Percentiles rank a stretch among this genome's conserved stretches.
phyloP scores from a whole-genome alignment of 352 stramenopile genomes.

The Phytophthora pini region DNA sequence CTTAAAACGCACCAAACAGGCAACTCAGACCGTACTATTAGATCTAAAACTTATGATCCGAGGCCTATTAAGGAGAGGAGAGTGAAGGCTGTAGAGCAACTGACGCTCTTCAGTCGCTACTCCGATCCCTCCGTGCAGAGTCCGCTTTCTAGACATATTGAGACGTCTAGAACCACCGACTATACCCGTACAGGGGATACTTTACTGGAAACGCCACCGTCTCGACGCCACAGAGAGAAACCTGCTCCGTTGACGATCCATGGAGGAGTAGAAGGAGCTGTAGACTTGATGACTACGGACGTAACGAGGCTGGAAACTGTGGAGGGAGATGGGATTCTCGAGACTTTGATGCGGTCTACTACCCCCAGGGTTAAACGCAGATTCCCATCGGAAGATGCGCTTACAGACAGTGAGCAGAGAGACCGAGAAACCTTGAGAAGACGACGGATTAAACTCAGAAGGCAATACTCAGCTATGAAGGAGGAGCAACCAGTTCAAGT shows the following conservation, averaged over 20 bases:
- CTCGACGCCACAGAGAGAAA: constrained; percentile 1
- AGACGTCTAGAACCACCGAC: background rate
- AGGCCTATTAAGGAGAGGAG: constrained; percentile 10
- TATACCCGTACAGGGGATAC: constrained; percentile 9
- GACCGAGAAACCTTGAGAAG: constrained; percentile 56
- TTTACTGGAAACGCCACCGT: constrained; percentile 18
- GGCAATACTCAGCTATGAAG: constrained; percentile 44
- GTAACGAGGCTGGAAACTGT: constrained; percentile 60
- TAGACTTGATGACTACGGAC: constrained; percentile 55
- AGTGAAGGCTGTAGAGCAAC: constrained; percentile 2
- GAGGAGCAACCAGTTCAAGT: constrained; percentile 20
- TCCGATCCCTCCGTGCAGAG: constrained; percentile 25
- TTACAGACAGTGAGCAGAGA: constrained; percentile 55
- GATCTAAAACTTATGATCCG: background rate
- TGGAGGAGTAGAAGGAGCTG: constrained; percentile 37
- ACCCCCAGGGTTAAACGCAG: constrained; percentile 51
- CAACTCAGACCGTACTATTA: background rate
- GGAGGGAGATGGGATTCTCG: constrained; percentile 69
- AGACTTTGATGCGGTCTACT: constrained; percentile 47
- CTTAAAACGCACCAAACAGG: background rate
- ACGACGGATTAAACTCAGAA: constrained; percentile 49
- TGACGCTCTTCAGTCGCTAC: constrained; percentile 34
- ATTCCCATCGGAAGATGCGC: constrained; percentile 59
- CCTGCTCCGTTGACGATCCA: constrained; percentile 4
- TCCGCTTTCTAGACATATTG: constrained; percentile 1